Evolutionary conservation across 768 basidiomycete species (phyloP), one percentile per base, ranked within the genome.

Genomic region (Albatrellus ellisii): DNA sequence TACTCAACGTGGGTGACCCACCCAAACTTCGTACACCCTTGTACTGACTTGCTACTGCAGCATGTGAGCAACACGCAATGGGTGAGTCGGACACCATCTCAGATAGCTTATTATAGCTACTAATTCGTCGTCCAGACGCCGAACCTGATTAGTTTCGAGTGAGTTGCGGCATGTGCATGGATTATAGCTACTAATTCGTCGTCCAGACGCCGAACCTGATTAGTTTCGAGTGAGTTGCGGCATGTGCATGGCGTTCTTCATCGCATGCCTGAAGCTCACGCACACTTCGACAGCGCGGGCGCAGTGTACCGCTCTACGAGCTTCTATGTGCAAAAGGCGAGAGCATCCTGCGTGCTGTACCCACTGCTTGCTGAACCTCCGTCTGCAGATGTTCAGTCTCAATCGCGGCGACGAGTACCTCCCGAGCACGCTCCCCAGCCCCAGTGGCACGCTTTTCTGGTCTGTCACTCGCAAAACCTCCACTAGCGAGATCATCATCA

Each of bases 351-450:
- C n/a, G 17, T 5, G 11, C 17, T 10, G n/a, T n/a, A n/a, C n/a
- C n/a, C n/a, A n/a, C n/a, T n/a, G n/a, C n/a, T n/a, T n/a, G n/a
- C n/a, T n/a, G n/a, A n/a, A n/a, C n/a, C n/a, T n/a, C n/a, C n/a
- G n/a, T 46, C 12, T 18, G 18, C 46, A 81, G 78, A 63, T 82
- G 26, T 81, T 81, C 62, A 73, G 75, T 42, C 46, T 66, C 14
- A 75, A 79, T 54, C 60, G 69, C 29, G 79, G 79, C 4, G 72
- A 77, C 31, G 67, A 69, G 49, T 80, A 77, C 50, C 53, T 81
- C 1, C 73, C 78, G 2, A 79, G 73, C 53, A 79, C 75, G 0
- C 62, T 77, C 0, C 77, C 78, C 0, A 57, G 43, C 26, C 39
- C 48, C 0, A 53, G 47, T 3, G 75, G 73, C 8, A 71, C 72